These are phyloP conservation scores for Penicillium antarcticum DNA, from an alignment of 495 filamentous ascomycete genomes.

Conservation along the genomic window DNA sequence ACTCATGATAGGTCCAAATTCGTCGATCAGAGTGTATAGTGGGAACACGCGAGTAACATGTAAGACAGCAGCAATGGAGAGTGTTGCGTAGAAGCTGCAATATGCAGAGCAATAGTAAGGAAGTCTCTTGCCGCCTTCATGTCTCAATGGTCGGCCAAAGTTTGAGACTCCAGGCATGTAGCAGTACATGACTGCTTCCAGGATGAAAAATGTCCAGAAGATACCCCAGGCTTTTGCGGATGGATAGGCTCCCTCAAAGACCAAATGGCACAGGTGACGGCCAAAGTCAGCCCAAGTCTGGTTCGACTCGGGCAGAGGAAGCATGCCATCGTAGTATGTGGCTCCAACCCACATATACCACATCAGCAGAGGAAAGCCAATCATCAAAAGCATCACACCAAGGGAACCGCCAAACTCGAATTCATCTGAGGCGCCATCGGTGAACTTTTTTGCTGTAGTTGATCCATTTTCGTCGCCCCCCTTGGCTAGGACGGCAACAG, in stretches of 20 bases:
- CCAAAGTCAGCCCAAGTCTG: slow-evolving; percentile 64
- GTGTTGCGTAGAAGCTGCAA: slow-evolving; percentile 76
- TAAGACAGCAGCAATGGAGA: slow-evolving; percentile 57
- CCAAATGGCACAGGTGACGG: slow-evolving; percentile 58
- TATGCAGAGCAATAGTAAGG: slow-evolving; percentile 86
- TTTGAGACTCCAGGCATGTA: slow-evolving; percentile 74
- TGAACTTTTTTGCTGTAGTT: not conserved
- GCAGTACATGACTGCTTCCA: slow-evolving; percentile 72
- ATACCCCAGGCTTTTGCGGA: slow-evolving; percentile 70
- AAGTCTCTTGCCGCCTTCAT: slow-evolving; percentile 72
- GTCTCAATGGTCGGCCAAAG: slow-evolving; percentile 76
- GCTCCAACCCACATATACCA: slow-evolving; percentile 98
- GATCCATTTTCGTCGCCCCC: not conserved
- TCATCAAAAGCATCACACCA: slow-evolving; percentile 73
- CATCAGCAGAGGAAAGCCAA: slow-evolving; percentile 86
- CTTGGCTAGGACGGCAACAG: not conserved
- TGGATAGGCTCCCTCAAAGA: slow-evolving; percentile 76
- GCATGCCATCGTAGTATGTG: slow-evolving; percentile 77
- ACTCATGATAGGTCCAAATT: slow-evolving; percentile 82
- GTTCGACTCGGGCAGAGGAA: slow-evolving; percentile 60
- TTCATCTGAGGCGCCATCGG: slow-evolving; percentile 21
- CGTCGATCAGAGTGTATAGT: slow-evolving; percentile 80
- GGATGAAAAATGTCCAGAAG: slow-evolving; percentile 82
- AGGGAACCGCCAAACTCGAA: slow-evolving; percentile 85
- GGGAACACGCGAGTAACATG: slow-evolving; percentile 78